Evolutionary conservation across 75 land plant genomes (phyloP).

Genomic region (Cunninghamia lanceolata): DNA sequence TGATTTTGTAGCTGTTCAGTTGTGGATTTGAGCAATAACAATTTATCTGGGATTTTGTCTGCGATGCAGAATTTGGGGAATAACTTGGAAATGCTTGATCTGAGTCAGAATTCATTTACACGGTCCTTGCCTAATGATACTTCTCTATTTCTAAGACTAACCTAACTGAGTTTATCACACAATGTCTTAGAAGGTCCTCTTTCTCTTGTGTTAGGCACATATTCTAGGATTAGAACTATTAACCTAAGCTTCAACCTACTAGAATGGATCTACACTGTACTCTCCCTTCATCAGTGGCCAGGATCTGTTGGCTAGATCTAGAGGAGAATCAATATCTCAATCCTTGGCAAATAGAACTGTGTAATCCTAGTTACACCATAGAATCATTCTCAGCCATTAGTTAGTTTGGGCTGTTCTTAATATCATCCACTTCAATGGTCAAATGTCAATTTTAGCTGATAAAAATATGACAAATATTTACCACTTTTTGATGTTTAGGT

Average conservation of each 20-base stretch:
- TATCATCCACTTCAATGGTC: no score
- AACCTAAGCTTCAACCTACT: no score
- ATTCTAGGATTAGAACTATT: no score
- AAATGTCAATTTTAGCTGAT: no score
- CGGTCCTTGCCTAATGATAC: conserved; percentile 59
- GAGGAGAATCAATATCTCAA: neutral
- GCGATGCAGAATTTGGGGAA: conserved; percentile 59
- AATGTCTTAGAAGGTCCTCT: conserved; percentile 63
- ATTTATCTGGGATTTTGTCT: conserved; percentile 58
- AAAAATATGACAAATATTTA: no score
- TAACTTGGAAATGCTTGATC: conserved; percentile 50
- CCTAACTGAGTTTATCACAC: conserved; percentile 40
- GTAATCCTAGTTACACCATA: neutral
- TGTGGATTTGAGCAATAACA: conserved; percentile 76
- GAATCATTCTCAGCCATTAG: neutral
- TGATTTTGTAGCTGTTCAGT: no score
- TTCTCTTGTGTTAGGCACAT: no score
- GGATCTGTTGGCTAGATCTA: neutral
- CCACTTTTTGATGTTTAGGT: no score
- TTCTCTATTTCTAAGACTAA: conserved; percentile 53
- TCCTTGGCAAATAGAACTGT: neutral
- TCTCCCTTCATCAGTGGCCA: neutral
- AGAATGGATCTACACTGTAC: no score
- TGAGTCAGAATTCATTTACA: conserved; percentile 55
- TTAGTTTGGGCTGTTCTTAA: no score